phyloP scores from a whole-genome alignment of 257 asterid genomes.

The Fraxinus quadrangulata region DNA sequence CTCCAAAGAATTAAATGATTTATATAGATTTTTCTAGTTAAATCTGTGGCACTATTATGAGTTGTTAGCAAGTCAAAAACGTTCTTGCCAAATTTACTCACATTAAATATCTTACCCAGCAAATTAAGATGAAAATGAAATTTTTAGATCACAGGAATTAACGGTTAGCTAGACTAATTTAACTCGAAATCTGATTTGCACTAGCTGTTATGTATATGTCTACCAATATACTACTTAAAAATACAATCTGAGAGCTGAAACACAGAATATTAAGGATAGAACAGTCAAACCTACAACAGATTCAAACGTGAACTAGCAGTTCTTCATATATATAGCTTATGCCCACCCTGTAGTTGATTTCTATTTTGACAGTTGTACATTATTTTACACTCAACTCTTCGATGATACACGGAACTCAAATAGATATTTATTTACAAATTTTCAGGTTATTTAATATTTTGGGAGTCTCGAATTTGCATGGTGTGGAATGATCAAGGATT shows the following conservation, averaged over 20 bases:
- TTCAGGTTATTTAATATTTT: too few relatives aligned
- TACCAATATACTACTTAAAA: neutral
- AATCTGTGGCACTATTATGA: neutral
- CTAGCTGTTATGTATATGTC: neutral
- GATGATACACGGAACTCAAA: too few relatives aligned
- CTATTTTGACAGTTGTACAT: neutral
- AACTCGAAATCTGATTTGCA: neutral
- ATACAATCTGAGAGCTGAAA: neutral
- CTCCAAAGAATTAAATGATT: conserved; percentile 2
- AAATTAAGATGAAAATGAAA: neutral
- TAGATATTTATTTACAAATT: too few relatives aligned
- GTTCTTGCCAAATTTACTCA: neutral
- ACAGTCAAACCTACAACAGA: neutral
- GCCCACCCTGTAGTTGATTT: neutral
- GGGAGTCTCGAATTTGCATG: neutral
- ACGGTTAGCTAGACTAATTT: neutral
- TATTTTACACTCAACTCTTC: too few relatives aligned
- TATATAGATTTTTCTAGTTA: neutral
- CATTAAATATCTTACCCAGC: neutral
- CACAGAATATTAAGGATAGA: neutral
- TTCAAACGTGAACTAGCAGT: conserved; percentile 1
- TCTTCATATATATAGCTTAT: neutral
- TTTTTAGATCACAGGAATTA: neutral
- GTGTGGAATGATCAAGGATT: neutral
- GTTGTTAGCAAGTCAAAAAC: neutral